A percentile compares a stretch with the other conserved stretches of the same genome.
Evolutionary conservation across 179 eudicot genomes (phyloP).

Genomic region (Silene vulgaris): DNA sequence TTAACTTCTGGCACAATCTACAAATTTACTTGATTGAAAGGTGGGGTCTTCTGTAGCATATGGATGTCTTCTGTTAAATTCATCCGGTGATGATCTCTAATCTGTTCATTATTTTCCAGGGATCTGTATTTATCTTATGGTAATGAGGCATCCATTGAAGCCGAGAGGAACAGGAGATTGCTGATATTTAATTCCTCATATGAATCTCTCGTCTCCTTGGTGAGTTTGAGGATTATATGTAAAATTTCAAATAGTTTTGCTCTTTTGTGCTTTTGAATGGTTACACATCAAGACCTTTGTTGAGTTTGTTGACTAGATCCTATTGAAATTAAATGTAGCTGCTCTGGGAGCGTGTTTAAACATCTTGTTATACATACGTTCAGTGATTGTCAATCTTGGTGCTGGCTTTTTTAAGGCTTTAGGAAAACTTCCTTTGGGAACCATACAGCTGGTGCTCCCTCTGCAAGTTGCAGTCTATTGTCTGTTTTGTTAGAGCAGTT

Average conservation of each 20-base stretch:
- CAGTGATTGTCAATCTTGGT: not conserved
- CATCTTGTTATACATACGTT: constrained; percentile 4
- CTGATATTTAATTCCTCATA: constrained; percentile 69
- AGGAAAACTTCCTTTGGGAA: not conserved
- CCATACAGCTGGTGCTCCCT: not conserved
- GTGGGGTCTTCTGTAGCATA: constrained; percentile 30
- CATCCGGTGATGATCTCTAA: constrained; percentile 8
- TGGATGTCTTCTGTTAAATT: constrained; percentile 7
- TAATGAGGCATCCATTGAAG: constrained; percentile 63
- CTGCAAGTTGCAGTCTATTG: not conserved
- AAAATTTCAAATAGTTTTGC: not conserved
- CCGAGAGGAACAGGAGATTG: constrained; percentile 75
- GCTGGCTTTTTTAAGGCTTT: not conserved
- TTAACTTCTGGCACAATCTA: constrained; percentile 96
- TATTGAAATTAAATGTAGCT: not conserved
- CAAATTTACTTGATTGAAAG: constrained; percentile 79
- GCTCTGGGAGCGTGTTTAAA: not conserved
- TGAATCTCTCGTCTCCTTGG: constrained; percentile 94
- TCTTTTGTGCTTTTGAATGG: constrained; percentile 11
- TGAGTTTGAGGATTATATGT: constrained; percentile 36
- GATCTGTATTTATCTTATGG: constrained; percentile 54
- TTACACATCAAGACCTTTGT: not conserved
- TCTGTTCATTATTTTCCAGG: constrained; percentile 35
- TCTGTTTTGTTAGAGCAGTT: not conserved
- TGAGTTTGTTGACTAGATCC: constrained; percentile 11